Percentiles rank a stretch among this genome's conserved stretches.
phyloP scores from a whole-genome alignment of 495 filamentous ascomycete genomes.

The Talaromyces trachyspermus region DNA sequence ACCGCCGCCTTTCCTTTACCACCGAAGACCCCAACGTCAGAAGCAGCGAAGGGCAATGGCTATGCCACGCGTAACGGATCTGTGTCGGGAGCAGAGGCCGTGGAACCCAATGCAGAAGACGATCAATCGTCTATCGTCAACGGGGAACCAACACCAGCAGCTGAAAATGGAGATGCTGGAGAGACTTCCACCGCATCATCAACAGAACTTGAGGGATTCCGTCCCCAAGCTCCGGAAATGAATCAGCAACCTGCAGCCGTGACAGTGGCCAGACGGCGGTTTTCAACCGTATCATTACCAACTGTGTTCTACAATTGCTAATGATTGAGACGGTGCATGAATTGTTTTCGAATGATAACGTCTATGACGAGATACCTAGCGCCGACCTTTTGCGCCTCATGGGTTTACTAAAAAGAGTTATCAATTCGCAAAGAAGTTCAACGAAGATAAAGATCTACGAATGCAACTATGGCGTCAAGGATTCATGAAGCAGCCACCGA shows the following conservation, averaged over 20 bases:
- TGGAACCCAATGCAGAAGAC: conserved; percentile 16
- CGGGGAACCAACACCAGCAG: conserved; percentile 35
- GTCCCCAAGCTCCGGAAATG: conserved; percentile 53
- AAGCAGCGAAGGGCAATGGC: conserved; percentile 26
- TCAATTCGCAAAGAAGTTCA: conserved; percentile 93
- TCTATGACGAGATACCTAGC: conserved; percentile 89
- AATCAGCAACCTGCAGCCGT: conserved; percentile 87
- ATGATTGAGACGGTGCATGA: conserved; percentile 99
- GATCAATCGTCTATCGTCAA: conserved; percentile 45
- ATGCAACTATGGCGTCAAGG: conserved; percentile 94
- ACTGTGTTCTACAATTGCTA: conserved; percentile 91
- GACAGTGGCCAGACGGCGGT: conserved; percentile 84
- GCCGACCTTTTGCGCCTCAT: conserved; percentile 83
- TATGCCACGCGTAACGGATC: conserved; percentile 23
- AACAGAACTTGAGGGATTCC: conserved; percentile 80
- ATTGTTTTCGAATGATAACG: conserved; percentile 92
- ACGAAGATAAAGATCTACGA: conserved; percentile 89
- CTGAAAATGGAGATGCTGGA: conserved; percentile 30
- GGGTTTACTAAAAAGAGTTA: conserved; percentile 86
- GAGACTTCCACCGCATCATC: conserved; percentile 28
- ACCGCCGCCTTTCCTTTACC: conserved; percentile 64
- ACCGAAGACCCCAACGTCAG: conserved; percentile 18
- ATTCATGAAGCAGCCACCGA: conserved; percentile 99
- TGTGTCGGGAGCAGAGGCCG: conserved; percentile 13
- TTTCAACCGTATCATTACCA: conserved; percentile 99